These are phyloP conservation scores for Macrolepiota fuliginosa DNA, from an alignment of 768 basidiomycete genomes.

Conservation along the genomic window DNA sequence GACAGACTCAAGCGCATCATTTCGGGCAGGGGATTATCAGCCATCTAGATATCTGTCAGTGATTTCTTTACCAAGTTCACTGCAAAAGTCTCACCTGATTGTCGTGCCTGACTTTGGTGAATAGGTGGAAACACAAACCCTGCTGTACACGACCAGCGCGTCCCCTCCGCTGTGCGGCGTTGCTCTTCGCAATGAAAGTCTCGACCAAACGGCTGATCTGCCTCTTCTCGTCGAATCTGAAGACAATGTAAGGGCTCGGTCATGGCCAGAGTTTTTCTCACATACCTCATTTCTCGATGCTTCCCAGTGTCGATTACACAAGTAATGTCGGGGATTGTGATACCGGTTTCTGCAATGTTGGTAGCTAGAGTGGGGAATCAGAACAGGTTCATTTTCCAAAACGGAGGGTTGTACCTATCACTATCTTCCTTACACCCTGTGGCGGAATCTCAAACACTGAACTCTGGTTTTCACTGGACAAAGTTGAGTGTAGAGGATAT, in stretches of 20 bases:
- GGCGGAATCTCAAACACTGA: conserved; percentile 91
- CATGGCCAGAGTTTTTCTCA: not conserved
- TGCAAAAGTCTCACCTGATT: conserved; percentile 46
- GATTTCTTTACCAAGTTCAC: not conserved
- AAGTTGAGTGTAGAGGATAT: conserved; percentile 87
- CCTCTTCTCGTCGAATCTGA: conserved; percentile 93
- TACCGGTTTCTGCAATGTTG: conserved; percentile 95
- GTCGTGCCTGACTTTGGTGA: conserved; percentile 86
- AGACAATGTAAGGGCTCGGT: not conserved
- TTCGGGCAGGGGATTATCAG: conserved; percentile 89
- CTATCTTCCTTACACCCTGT: conserved; percentile 82
- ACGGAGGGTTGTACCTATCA: conserved; percentile 62
- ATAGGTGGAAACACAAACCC: conserved; percentile 94
- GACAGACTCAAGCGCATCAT: conserved; percentile 93
- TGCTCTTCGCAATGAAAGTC: conserved; percentile 88
- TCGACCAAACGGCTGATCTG: conserved; percentile 91
- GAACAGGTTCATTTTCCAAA: not conserved
- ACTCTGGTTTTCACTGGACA: conserved; percentile 88
- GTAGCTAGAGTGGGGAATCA: conserved; percentile 51
- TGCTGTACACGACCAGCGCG: conserved; percentile 88
- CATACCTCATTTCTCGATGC: conserved; percentile 88
- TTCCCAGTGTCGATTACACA: conserved; percentile 95
- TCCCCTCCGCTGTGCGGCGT: conserved; percentile 86
- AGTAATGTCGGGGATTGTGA: conserved; percentile 97
- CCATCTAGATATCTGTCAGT: conserved; percentile 51